Evolutionary conservation across 176 grass and related monocot genomes (phyloP).

Genomic region (Oropetium thomaeum): DNA sequence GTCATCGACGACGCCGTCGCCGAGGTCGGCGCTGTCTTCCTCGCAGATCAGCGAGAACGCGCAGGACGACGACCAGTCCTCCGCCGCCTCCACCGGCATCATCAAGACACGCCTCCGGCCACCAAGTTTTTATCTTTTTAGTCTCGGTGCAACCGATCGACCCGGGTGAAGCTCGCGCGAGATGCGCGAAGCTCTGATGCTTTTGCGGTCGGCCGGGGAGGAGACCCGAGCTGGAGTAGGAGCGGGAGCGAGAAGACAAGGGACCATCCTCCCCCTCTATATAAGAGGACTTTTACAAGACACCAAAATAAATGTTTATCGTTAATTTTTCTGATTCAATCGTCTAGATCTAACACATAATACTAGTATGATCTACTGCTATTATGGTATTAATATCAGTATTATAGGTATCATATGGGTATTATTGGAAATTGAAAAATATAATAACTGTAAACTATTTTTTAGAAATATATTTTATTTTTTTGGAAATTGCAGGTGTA

Average conservation of each 20-base stretch:
- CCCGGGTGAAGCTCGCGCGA: slow-evolving; percentile 1
- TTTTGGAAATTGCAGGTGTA: too few species aligned
- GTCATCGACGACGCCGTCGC: slow-evolving; percentile 39
- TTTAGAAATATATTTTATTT: too few species aligned
- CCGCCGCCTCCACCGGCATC: slow-evolving; percentile 33
- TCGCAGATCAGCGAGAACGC: slow-evolving; percentile 72
- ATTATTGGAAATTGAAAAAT: too few species aligned
- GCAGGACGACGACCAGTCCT: slow-evolving; percentile 40
- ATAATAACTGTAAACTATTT: too few species aligned
- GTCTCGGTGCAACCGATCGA: background rate
- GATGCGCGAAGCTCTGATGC: background rate
- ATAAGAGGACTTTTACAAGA: too few species aligned
- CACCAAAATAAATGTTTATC: too few species aligned
- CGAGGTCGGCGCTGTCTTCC: slow-evolving; percentile 64
- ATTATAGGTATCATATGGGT: too few species aligned
- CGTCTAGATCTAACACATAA: too few species aligned
- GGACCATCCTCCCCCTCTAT: slow-evolving; percentile 25
- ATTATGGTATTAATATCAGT: too few species aligned
- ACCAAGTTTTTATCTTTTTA: background rate
- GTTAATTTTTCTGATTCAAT: too few species aligned
- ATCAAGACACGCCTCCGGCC: background rate
- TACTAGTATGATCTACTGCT: too few species aligned
- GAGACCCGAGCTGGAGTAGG: background rate
- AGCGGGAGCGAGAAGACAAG: slow-evolving; percentile 22
- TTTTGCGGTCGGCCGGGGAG: slow-evolving; percentile 13